Evolutionary conservation across 805 yeast species (phyloP).

Genomic region (Saccharomycopsis schoenii): DNA sequence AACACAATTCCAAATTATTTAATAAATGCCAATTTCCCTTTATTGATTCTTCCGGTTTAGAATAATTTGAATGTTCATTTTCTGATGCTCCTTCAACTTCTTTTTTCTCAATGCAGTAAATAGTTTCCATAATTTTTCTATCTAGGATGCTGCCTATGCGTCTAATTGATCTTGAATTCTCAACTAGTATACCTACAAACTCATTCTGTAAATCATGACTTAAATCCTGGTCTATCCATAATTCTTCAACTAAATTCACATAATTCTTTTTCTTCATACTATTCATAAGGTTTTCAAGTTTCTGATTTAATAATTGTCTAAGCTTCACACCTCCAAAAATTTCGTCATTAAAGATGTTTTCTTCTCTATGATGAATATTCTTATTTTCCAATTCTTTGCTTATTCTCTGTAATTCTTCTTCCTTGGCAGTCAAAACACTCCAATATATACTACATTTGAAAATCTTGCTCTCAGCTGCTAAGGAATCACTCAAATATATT

Average conservation of each 20-base stretch:
- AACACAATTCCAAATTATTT: not conserved
- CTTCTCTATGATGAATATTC: not conserved
- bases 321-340: not conserved
- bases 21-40: not conserved
- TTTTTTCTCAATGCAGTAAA: not conserved
- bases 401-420: not conserved
- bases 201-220: not conserved
- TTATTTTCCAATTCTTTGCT: not conserved
- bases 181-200: not conserved
- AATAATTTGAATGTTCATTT: not conserved
- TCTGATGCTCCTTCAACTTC: not conserved
- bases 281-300: not conserved
- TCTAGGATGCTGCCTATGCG: not conserved
- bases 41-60: not conserved
- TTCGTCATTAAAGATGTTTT: not conserved
- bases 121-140: not conserved
- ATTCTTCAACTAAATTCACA: slow-evolving; percentile 6
- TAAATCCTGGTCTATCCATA: slow-evolving; percentile 14
- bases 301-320: not conserved
- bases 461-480: not conserved
- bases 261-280: not conserved
- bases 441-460: not conserved
- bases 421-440: not conserved
- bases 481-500: not conserved
- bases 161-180: not conserved